phyloP scores from a whole-genome alignment of 2,329 filamentous ascomycete species.

The Ascochyta viciae-villosae region DNA sequence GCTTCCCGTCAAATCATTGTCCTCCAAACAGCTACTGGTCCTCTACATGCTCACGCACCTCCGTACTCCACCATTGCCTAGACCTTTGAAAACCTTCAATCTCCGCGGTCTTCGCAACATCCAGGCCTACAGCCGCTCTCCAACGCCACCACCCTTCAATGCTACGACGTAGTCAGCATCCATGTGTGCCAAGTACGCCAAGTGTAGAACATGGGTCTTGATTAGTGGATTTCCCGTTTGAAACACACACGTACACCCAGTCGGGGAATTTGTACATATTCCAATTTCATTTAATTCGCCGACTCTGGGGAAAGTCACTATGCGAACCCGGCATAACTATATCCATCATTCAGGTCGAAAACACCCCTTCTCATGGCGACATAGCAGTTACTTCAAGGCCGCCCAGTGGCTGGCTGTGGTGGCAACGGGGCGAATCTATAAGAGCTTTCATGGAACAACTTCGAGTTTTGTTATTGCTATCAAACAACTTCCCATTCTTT shows the following conservation, averaged over 20 bases:
- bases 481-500: background rate
- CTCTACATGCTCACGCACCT: too few relatives aligned
- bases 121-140: background rate
- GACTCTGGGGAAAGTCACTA: background rate
- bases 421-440: background rate
- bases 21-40: too few relatives aligned
- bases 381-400: background rate
- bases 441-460: constrained; percentile 51
- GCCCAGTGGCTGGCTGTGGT: background rate
- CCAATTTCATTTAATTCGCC: constrained; percentile 10
- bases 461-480: background rate
- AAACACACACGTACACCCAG: constrained; percentile 9
- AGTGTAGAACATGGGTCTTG: constrained; percentile 6
- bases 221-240: constrained; percentile 9
- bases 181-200: constrained; percentile 14
- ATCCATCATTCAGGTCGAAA: constrained; percentile 13
- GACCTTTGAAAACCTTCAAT: background rate
- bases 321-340: constrained; percentile 7
- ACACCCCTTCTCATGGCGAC: background rate
- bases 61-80: background rate
- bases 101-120: background rate
- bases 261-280: constrained; percentile 5
- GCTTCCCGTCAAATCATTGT: too few relatives aligned
- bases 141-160: background rate
- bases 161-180: constrained; percentile 2